Conservation (phyloP, 2,329 filamentous ascomycete species). For the Furcasterigmium sp. region DNA sequence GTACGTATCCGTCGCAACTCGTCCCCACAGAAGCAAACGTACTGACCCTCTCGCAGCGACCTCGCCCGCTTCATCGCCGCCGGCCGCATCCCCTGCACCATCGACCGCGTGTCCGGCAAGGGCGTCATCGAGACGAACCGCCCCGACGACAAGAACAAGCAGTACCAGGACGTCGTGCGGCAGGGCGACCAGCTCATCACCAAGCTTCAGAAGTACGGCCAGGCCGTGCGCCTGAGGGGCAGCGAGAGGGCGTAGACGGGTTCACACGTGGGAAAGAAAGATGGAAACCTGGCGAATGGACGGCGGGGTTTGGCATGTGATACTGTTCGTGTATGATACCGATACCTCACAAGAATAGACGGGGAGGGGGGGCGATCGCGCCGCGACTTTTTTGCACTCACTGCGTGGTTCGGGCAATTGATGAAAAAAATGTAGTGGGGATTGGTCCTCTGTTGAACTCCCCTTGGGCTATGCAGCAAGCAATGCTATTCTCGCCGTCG, state of each 20-base stretch:
- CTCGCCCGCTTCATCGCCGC: constrained; percentile 95
- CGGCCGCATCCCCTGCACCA: constrained; percentile 91
- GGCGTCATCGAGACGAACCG: constrained; percentile 97
- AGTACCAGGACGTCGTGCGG: constrained; percentile 96
- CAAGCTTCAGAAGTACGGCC: constrained; percentile 98
- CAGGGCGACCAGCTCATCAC: constrained; percentile 97
- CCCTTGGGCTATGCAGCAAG: neutral
- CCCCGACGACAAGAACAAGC: constrained; percentile 98
- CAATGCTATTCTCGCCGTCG: constrained; percentile 1
- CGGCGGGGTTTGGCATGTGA: constrained; percentile 13
- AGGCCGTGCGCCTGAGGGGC: constrained; percentile 87
- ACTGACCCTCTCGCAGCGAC: constrained; percentile 53
- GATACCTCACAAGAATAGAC: constrained; percentile 18
- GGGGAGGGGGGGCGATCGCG: neutral
- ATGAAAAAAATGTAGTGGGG: too few relatives aligned
- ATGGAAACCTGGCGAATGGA: constrained; percentile 7
- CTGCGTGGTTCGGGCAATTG: too few relatives aligned
- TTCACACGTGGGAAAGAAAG: neutral
- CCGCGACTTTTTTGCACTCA: constrained; percentile 1
- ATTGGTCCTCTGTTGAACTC: too few relatives aligned
- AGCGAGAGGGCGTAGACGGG: constrained; percentile 75
- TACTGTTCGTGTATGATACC: constrained; percentile 23
- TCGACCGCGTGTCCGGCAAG: constrained; percentile 93
- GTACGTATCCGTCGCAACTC: constrained; percentile 43
- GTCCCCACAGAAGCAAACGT: neutral